Base-by-base conservation (phyloP, 495 filamentous ascomycete genomes). In the Alectoria sarmentosa region DNA sequence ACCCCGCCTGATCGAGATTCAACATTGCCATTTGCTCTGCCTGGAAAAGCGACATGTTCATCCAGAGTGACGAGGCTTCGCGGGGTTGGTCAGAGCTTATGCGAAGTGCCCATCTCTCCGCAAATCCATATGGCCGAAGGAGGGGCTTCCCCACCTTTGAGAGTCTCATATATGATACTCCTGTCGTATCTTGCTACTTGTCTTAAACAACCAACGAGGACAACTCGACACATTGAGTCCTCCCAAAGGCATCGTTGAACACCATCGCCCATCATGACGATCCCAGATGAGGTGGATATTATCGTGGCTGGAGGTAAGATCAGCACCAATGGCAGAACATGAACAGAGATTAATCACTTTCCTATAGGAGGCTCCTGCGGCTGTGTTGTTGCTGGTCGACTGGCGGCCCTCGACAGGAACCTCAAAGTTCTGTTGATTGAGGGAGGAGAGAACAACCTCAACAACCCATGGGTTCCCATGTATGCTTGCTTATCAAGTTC, bases 361-460 rank as follows among this genome's bases (percentile, higher is more conserved):
- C n/a, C n/a, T n/a, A n/a, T 49, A 77, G 77, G 76, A 59, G 82
- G 83, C 26, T 87, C 86, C 65, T 81, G 84, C 64, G 88, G 86
- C 26, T 91, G 88, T 74, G 90, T 92, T 44, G 86, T 90, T 65
- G 89, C 89, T 54, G 89, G 89, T 66, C 82, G 88, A 64, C 80
- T 93, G 70, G 89, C 89, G 49, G 91, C 91, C 69, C 76, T 91
- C 58, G 88, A 92, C 73, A 88, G 87, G 68, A 92, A 89, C 57
- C 86, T 93, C 63, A 87, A 86, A 62, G 88, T 93, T 52, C 78
- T 92, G 65, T 75, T 93, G 60, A 89, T 93, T 67, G 90, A 92
- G 69, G 89, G 82, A 30, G 89, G 89, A 41, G 88, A 91, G 77
- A 86, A 77, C 71, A 93, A 92, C 68, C 77, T 92, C 66, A 91